phyloP scores from a whole-genome alignment of 2,329 filamentous ascomycete genomes.

The Aureobasidium sp. region DNA sequence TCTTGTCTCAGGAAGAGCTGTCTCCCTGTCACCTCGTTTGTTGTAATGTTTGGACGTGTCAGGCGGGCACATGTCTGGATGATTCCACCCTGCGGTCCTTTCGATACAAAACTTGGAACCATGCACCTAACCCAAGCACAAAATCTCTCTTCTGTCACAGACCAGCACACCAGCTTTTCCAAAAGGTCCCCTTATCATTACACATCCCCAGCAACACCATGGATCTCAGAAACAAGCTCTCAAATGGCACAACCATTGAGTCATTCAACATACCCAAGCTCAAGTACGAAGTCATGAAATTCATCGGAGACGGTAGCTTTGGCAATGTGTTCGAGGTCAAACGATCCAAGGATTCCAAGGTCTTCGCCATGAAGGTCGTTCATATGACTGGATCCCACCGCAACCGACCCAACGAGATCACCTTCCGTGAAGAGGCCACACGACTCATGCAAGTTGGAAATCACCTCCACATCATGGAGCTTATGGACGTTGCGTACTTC shows the following conservation, averaged over 20 bases:
- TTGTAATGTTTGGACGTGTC: neutral
- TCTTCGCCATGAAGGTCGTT: slow-evolving; percentile 3
- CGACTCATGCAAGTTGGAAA: neutral
- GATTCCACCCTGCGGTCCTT: neutral
- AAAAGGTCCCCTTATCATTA: neutral
- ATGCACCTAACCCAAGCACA: neutral
- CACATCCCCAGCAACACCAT: neutral
- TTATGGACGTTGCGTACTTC: neutral
- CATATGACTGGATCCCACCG: neutral
- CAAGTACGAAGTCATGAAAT: neutral
- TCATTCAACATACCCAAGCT: neutral
- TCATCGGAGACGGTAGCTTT: neutral
- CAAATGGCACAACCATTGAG: neutral
- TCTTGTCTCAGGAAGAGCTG: neutral
- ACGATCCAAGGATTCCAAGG: neutral
- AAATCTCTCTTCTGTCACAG: neutral
- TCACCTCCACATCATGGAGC: neutral
- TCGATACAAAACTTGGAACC: neutral
- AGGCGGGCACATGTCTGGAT: neutral
- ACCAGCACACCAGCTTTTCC: neutral
- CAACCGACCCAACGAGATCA: neutral
- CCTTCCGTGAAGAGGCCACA: neutral
- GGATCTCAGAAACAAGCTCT: neutral
- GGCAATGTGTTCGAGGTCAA: neutral
- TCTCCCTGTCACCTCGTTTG: neutral